These are phyloP conservation scores for Emergomyces orientalis DNA, from an alignment of 2,329 filamentous ascomycete genomes.

Conservation along the genomic window DNA sequence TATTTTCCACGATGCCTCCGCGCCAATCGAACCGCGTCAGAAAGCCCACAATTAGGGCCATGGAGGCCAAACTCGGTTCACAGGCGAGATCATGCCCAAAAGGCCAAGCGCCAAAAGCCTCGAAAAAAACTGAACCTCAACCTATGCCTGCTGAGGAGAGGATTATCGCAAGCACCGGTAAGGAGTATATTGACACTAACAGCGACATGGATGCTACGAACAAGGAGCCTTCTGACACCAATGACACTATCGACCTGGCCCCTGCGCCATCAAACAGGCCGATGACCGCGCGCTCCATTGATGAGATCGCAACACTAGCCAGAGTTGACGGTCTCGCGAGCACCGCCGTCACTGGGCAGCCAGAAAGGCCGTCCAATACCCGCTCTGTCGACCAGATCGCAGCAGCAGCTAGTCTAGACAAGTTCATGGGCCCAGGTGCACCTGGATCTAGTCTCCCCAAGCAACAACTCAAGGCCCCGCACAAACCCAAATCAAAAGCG, in stretches of 20 bases:
- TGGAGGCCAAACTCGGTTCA: conserved; percentile 19
- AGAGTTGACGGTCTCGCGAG: neutral
- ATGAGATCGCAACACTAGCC: neutral
- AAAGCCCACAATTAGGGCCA: conserved; percentile 25
- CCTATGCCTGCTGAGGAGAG: neutral
- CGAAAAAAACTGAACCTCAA: neutral
- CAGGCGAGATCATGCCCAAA: neutral
- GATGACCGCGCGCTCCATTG: neutral
- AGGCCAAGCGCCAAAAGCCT: neutral
- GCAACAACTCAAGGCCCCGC: neutral
- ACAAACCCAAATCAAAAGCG: neutral
- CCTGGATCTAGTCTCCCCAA: neutral
- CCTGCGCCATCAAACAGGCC: neutral
- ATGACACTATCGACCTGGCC: neutral
- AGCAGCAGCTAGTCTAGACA: neutral
- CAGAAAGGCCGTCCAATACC: neutral
- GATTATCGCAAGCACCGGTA: neutral
- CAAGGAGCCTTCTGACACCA: neutral
- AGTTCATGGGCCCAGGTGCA: neutral
- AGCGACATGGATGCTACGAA: neutral
- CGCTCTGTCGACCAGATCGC: neutral
- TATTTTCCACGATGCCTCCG: neutral
- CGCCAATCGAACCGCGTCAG: conserved; percentile 21
- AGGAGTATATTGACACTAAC: neutral
- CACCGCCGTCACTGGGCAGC: neutral